phyloP scores from a whole-genome alignment of 306 rosid genomes.

The Acacia confusa region DNA sequence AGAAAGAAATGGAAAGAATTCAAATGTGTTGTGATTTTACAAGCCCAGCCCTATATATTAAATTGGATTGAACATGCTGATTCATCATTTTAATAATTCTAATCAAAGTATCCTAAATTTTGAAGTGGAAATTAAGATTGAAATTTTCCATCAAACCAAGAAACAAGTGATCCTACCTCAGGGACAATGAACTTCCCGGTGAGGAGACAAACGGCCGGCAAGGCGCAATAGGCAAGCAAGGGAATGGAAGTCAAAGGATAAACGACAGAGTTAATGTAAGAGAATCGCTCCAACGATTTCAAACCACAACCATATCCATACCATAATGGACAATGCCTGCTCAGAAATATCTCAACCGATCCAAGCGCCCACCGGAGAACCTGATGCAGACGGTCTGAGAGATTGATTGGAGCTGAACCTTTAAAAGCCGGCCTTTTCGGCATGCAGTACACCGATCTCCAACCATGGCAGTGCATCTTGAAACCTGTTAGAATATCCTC shows the following conservation, averaged over 20 bases:
- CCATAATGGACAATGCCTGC: slow-evolving; percentile 92
- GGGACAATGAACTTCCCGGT: slow-evolving; percentile 91
- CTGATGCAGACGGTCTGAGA: slow-evolving; percentile 87
- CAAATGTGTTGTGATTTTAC: not conserved
- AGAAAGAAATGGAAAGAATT: not conserved
- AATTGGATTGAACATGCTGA: not conserved
- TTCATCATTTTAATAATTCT: too few relatives aligned
- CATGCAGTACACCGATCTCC: slow-evolving; percentile 94
- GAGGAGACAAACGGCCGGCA: slow-evolving; percentile 90
- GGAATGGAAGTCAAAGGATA: slow-evolving; percentile 94
- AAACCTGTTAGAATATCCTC: slow-evolving; percentile 91
- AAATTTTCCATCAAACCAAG: not conserved
- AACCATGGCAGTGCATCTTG: slow-evolving; percentile 97
- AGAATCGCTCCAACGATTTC: slow-evolving; percentile 84
- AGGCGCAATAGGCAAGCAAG: slow-evolving; percentile 73
- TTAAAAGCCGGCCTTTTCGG: slow-evolving; percentile 90
- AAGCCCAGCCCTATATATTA: not conserved
- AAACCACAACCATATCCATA: slow-evolving; percentile 91
- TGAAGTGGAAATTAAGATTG: not conserved
- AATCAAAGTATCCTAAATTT: not conserved
- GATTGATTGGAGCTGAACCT: slow-evolving; percentile 94
- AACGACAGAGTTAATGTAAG: slow-evolving; percentile 85
- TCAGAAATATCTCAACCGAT: slow-evolving; percentile 82
- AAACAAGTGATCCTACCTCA: slow-evolving; percentile 49
- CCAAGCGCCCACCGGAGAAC: slow-evolving; percentile 97